Evolutionary conservation across 2,329 filamentous ascomycete genomes (phyloP).

Genomic region (Hypoxylon sp.): DNA sequence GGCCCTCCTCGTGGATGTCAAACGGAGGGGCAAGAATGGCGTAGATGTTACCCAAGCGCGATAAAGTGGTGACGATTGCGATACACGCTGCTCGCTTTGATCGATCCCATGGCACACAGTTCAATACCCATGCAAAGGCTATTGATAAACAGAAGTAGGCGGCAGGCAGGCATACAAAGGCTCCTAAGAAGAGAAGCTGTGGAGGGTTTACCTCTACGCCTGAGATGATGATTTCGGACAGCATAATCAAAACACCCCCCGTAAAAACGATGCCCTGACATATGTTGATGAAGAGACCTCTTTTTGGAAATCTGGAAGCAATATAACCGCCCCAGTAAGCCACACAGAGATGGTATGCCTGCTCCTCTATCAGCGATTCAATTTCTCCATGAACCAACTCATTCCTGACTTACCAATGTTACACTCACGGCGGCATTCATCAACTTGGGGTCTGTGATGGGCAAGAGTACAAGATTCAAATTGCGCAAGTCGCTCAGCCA

Average conservation of each 20-base stretch:
- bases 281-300: neutral
- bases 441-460: neutral
- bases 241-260: neutral
- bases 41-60: conserved; percentile 1
- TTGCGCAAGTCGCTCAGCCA: conserved; percentile 1
- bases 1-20: neutral
- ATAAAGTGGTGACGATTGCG: conserved; percentile 10
- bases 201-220: neutral
- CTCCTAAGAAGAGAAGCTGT: neutral
- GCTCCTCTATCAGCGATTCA: neutral
- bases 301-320: neutral
- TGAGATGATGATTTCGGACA: neutral
- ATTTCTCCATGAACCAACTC: neutral
- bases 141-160: conserved; percentile 9
- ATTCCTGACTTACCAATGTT: neutral
- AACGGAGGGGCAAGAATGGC: conserved; percentile 1
- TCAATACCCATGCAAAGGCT: conserved; percentile 12
- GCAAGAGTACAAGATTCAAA: neutral
- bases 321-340: neutral
- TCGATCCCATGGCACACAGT: conserved; percentile 26
- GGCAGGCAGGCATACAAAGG: neutral
- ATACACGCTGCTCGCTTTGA: conserved; percentile 31
- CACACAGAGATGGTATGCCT: neutral
- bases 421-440: neutral
- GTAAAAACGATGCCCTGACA: neutral